Evolutionary conservation across 1,284 basidiomycete genomes (phyloP), one percentile per base, ranked within the genome.

Genomic region (Microbotryum lychnidis-dioicae): DNA sequence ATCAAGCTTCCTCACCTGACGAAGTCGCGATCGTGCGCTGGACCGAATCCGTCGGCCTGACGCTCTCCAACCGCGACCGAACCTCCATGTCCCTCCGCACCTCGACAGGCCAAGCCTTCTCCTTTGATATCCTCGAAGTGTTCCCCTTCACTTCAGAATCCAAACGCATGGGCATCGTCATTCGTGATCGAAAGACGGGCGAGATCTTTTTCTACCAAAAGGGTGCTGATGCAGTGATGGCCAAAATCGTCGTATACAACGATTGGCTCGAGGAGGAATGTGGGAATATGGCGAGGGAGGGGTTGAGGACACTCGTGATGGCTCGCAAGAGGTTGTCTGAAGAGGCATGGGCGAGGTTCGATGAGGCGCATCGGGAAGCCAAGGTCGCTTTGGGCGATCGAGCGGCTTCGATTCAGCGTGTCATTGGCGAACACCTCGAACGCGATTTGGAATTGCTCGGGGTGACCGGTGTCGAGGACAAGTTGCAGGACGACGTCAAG

Each of bases 241-340:
- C 86, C 42, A 83, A 81, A 69, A 92, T 98, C 60, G 94, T 98
- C 23, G 89, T 91, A 72, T 84, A 89, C 69, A 97, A 97, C 73
- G 96, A 98, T 77, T 98, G 96, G 96, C 81, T 99, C 1, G 96
- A 99, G 69, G 96, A 99, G 73, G 96, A 98, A 76, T 92, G 88
- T 18, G 93, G 87, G 14, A 98, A 99, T 73, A 98, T 98, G 94
- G 94, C 94, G 0, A 81, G 96, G 23, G 96, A 99, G 71, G 96
- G 96, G 0, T 76, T 99, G 56, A 82, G 96, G 6, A 98, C 96
- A 18, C 81, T 98, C 31, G 96, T 98, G 21, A 84, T 98, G 72
- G 96, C 86, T 6, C 80, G 89, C 44, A 92, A 91, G 73, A 79
- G 83, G 44, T 77, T 98, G 14, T 83, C 82, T 4, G 76, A 82